Evolutionary conservation across 805 yeast genomes (phyloP).

Genomic region (Yamadazyma paraphyllophila): DNA sequence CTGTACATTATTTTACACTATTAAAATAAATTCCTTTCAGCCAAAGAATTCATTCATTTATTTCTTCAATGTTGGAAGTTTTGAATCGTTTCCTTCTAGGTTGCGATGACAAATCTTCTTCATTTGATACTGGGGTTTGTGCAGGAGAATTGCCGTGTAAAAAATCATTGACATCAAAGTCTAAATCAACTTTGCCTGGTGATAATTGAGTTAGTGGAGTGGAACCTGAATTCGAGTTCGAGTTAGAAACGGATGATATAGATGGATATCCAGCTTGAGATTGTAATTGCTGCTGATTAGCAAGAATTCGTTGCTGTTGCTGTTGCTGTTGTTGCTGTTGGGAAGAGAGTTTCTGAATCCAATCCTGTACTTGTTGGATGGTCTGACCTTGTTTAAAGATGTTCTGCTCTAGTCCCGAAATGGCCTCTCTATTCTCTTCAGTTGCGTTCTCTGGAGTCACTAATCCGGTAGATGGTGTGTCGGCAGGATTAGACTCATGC

Average conservation of each 20-base stretch:
- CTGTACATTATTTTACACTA: conserved; percentile 1
- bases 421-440: conserved; percentile 15
- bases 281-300: conserved; percentile 17
- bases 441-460: conserved; percentile 8
- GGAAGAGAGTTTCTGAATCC: conserved; percentile 43
- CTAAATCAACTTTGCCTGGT: conserved; percentile 12
- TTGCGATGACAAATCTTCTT: conserved; percentile 5
- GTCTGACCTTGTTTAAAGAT: conserved; percentile 50
- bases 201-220: conserved; percentile 2
- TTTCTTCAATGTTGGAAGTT: conserved; percentile 12
- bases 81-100: conserved; percentile 11
- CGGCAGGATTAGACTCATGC: not conserved
- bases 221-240: not conserved
- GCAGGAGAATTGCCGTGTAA: conserved; percentile 9
- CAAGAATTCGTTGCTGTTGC: conserved; percentile 16
- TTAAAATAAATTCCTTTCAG: not conserved
- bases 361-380: conserved; percentile 55
- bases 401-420: conserved; percentile 45
- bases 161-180: conserved; percentile 17
- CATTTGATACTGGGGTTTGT: conserved; percentile 9
- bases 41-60: conserved; percentile 4
- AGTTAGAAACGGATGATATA: not conserved
- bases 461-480: not conserved
- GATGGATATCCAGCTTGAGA: not conserved
- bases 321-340: conserved; percentile 22